Conservation (phyloP, 1,284 basidiomycete species). For the Marasmius oreades region DNA sequence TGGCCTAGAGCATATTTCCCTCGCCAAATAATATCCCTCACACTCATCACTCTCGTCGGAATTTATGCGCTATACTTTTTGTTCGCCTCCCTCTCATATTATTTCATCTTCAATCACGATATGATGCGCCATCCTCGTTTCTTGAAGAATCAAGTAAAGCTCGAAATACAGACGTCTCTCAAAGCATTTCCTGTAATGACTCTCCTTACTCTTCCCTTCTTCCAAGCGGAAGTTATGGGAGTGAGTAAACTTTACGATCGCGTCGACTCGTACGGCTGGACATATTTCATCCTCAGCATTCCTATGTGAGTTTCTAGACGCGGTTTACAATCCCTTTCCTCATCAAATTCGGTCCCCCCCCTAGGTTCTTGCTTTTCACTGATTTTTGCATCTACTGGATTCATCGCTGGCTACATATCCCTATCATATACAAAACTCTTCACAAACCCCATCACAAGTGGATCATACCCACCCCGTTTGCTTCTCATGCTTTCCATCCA, state of each 20-base stretch:
- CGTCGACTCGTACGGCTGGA: constrained; percentile 68
- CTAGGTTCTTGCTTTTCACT: constrained; percentile 85
- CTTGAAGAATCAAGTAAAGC: constrained; percentile 80
- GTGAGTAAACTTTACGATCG: constrained; percentile 79
- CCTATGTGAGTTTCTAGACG: constrained; percentile 54
- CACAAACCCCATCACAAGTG: constrained; percentile 27
- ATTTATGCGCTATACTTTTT: constrained; percentile 84
- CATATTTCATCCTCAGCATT: constrained; percentile 60
- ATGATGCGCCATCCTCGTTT: constrained; percentile 96
- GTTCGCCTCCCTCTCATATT: constrained; percentile 83
- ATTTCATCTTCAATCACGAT: constrained; percentile 90
- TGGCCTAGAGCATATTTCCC: constrained; percentile 80
- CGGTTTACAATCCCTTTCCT: not conserved
- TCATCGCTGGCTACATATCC: constrained; percentile 85
- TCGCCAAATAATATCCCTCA: constrained; percentile 79
- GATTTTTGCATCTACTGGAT: constrained; percentile 94
- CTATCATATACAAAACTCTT: not conserved
- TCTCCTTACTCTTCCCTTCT: constrained; percentile 89
- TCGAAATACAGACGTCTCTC: constrained; percentile 81
- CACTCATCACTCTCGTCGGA: constrained; percentile 74
- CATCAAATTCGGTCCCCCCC: constrained; percentile 4
- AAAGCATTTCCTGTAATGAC: constrained; percentile 81
- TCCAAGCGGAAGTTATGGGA: constrained; percentile 89
- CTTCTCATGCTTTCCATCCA: constrained; percentile 97
- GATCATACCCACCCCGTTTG: constrained; percentile 91